Conservation (phyloP, 192 early-diverging fungal species). For the Lobosporangium transversale region DNA sequence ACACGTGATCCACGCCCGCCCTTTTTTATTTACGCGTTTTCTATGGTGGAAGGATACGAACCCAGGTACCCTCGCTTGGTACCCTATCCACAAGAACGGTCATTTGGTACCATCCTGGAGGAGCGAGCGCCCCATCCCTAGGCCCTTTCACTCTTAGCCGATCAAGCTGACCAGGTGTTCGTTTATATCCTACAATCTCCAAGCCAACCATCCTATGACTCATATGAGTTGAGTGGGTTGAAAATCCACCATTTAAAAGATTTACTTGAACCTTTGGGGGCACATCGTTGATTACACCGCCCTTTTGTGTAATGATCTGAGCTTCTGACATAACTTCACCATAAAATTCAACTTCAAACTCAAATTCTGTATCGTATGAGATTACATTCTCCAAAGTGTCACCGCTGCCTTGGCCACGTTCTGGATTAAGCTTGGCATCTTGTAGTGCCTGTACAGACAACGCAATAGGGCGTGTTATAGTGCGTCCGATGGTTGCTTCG, state of each 20-base stretch:
- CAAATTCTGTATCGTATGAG: constrained; percentile 28
- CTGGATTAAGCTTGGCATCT: constrained; percentile 18
- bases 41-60: constrained; percentile 13
- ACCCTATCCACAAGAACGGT: constrained; percentile 34
- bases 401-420: constrained; percentile 20
- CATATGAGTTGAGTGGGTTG: constrained; percentile 66
- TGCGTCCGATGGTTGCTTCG: constrained; percentile 19
- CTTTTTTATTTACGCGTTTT: not conserved
- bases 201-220: constrained; percentile 57
- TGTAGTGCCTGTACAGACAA: constrained; percentile 20
- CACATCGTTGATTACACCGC: not conserved
- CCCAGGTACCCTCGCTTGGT: constrained; percentile 41
- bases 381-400: constrained; percentile 37
- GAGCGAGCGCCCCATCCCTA: constrained; percentile 28
- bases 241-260: constrained; percentile 57
- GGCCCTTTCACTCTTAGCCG: constrained; percentile 32
- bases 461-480: constrained; percentile 13
- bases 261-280: constrained; percentile 49
- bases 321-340: constrained; percentile 6
- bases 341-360: constrained; percentile 40
- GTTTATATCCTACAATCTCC: constrained; percentile 32
- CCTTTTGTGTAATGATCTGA: constrained; percentile 17
- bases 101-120: constrained; percentile 52
- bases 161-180: not conserved
- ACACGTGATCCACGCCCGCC: too few species aligned